Evolutionary conservation across 352 stramenopile genomes (phyloP).

Genomic region (Globisporangium spinosum): DNA sequence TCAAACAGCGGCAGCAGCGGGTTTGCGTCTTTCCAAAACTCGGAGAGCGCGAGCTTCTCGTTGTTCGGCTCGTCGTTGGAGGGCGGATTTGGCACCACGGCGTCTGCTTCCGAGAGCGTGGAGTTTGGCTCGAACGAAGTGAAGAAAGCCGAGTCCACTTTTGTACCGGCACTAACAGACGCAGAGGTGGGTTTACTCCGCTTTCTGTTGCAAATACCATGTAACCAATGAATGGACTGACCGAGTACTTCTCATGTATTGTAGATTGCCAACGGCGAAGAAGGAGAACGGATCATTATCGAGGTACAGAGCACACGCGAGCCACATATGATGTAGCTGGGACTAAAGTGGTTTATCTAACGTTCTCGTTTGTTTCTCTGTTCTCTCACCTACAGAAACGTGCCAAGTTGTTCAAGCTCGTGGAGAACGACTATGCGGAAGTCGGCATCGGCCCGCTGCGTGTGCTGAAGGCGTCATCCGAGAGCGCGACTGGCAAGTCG

Average conservation of each 20-base stretch:
- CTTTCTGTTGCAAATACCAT: background rate
- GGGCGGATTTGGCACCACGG: slow-evolving; percentile 37
- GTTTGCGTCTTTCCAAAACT: slow-evolving; percentile 56
- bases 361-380: background rate
- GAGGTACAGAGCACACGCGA: slow-evolving; percentile 36
- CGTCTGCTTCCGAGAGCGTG: slow-evolving; percentile 36
- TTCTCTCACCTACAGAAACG: slow-evolving; percentile 46
- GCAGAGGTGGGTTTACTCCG: slow-evolving; percentile 39
- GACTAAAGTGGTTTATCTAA: background rate
- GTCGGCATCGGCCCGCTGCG: slow-evolving; percentile 72
- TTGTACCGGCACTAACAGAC: slow-evolving; percentile 58
- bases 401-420: slow-evolving; percentile 76
- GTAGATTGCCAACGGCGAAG: slow-evolving; percentile 57
- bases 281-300: slow-evolving; percentile 62
- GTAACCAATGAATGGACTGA: background rate
- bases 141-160: slow-evolving; percentile 41
- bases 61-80: slow-evolving; percentile 47
- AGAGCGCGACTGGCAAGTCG: slow-evolving; percentile 35
- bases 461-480: slow-evolving; percentile 48
- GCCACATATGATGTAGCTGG: background rate
- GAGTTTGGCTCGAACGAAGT: slow-evolving; percentile 41
- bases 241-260: background rate
- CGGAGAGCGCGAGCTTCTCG: slow-evolving; percentile 41
- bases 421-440: slow-evolving; percentile 69
- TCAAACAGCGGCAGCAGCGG: slow-evolving; percentile 26